A percentile compares a stretch with the other conserved stretches of the same genome.
These are phyloP conservation scores for Scleroderma citrinum DNA, from an alignment of 768 basidiomycete species.

Conservation along the genomic window DNA sequence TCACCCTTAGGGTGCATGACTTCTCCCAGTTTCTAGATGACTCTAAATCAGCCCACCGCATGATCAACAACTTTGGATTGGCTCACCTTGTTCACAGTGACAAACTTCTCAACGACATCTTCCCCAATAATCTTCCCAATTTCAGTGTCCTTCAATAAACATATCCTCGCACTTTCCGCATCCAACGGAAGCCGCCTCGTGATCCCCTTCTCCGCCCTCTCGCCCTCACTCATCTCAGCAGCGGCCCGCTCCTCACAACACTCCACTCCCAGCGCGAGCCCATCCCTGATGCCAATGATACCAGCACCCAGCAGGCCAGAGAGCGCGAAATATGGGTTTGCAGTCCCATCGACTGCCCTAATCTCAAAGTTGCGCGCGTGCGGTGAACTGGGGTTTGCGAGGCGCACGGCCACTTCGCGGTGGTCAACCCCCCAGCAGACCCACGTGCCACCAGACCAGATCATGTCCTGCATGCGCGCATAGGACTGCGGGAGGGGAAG, in stretches of 20 bases:
- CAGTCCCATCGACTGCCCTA: slow-evolving; percentile 51
- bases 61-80: neutral
- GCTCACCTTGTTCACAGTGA: slow-evolving; percentile 43
- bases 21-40: neutral
- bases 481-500: slow-evolving; percentile 54
- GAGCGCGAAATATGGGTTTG: slow-evolving; percentile 49
- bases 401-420: slow-evolving; percentile 52
- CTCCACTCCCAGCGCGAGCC: slow-evolving; percentile 29
- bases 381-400: slow-evolving; percentile 39
- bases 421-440: slow-evolving; percentile 59
- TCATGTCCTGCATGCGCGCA: slow-evolving; percentile 52
- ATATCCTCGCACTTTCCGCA: slow-evolving; percentile 38
- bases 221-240: slow-evolving; percentile 13
- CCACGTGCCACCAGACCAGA: slow-evolving; percentile 62
- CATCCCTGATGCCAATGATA: slow-evolving; percentile 35
- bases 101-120: slow-evolving; percentile 40
- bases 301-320: slow-evolving; percentile 49
- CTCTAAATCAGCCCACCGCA: neutral
- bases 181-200: slow-evolving; percentile 40
- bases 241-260: slow-evolving; percentile 29
- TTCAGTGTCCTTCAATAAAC: slow-evolving; percentile 29
- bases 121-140: slow-evolving; percentile 35
- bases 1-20: neutral
- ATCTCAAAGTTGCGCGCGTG: slow-evolving; percentile 52
- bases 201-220: slow-evolving; percentile 38